Percentiles rank a stretch among this genome's conserved stretches.
phyloP scores from a whole-genome alignment of 2,329 filamentous ascomycete species.

The Phialocephala subalpina region DNA sequence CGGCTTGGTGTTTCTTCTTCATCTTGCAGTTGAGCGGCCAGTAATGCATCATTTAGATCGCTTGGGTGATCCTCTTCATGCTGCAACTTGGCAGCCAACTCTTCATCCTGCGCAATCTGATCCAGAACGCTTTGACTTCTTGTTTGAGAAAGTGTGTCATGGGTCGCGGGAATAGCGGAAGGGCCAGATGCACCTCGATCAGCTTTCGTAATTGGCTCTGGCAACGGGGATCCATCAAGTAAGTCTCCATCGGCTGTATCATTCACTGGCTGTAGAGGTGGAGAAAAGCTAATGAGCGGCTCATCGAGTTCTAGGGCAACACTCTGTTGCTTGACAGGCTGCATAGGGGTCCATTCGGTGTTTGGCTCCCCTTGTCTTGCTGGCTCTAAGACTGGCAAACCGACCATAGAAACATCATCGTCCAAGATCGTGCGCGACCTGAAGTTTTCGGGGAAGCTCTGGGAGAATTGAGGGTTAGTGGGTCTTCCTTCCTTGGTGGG shows the following conservation, averaged over 20 bases:
- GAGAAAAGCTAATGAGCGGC: neutral
- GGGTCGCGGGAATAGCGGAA: too few species aligned
- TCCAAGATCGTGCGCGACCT: neutral
- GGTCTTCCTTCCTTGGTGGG: neutral
- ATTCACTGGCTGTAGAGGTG: neutral
- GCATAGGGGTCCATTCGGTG: neutral
- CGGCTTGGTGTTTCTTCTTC: neutral
- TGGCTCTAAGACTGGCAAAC: neutral
- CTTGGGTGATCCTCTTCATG: neutral
- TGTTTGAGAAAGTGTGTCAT: too few species aligned
- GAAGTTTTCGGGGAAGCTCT: neutral
- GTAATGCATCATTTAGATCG: too few species aligned
- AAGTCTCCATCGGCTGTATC: neutral
- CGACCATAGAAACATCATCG: conserved; percentile 1
- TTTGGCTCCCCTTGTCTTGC: neutral
- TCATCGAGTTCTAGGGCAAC: neutral
- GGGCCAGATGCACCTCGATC: too few species aligned
- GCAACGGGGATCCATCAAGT: neutral
- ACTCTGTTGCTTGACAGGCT: neutral
- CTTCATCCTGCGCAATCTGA: too few species aligned
- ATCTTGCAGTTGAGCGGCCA: too few species aligned
- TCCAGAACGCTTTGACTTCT: too few species aligned
- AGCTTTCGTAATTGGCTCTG: neutral
- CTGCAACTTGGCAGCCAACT: too few species aligned
- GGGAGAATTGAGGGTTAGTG: neutral